Base-by-base conservation (phyloP, 2,329 filamentous ascomycete genomes). In the Xylaria sp. region DNA sequence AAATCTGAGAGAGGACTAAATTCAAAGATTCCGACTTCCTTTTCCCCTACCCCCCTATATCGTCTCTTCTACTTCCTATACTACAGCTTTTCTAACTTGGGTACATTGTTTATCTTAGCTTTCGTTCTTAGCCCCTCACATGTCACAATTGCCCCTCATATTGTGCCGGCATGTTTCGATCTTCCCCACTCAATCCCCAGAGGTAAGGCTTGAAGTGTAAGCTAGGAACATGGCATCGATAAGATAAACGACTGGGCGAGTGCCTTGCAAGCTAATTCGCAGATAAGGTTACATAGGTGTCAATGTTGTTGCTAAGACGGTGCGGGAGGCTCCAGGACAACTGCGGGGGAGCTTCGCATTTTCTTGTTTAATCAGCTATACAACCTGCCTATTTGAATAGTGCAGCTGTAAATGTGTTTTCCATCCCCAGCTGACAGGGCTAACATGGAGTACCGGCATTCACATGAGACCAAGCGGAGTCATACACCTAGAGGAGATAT, bases 141-240 rank as follows among this genome's bases (percentile, higher is more conserved):
- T n/a, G n/a, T n/a, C n/a, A n/a, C n/a, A n/a, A n/a, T n/a, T n/a
- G n/a, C n/a, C n/a, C n/a, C n/a, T 63, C 59, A 47, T 39, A 6
- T 49, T 15, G 50, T 27, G 42, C 29, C 54, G 5, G 22, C 50
- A 42, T 55, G 44, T 56, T 13, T 27, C n/a, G 29, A 61, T 54
- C 10, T 44, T 50, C 61, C 65, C 65, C 65, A 64, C 65, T 17
- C 13, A 59, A 29, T 36, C 64, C 64, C 50, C 60, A 20, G 15
- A 59, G 49, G 58, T 63, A 66, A 55, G 42, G 60, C 36, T 39
- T 54, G 25, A 29, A 54, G 11, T 25, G 54, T 55, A 25, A 42
- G 51, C 53, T 59, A 57, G 31, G 1, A 38, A 29, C 22, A 20
- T 4, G 22, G 4, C 54, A 39, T 38, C 5, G 55, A 67, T 67